Evolutionary conservation across 805 yeast species (phyloP).

Genomic region (Kluyveromyces nonfermentans): DNA sequence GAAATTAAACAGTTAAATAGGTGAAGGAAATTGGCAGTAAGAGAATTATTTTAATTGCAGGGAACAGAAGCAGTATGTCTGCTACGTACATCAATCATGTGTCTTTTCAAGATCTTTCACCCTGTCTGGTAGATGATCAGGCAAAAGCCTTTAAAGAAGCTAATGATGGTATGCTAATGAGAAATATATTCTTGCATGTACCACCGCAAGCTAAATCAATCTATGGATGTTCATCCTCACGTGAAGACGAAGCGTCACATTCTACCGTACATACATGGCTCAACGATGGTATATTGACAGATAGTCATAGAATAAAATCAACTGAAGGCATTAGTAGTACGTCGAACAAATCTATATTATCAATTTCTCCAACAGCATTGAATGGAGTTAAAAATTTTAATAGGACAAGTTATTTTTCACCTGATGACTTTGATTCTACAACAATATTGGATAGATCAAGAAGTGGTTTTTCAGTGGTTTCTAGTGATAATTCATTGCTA

Average conservation of each 20-base stretch:
- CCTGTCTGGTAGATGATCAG: constrained; percentile 23
- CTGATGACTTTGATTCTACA: neutral
- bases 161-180: constrained; percentile 14
- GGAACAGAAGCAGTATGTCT: neutral
- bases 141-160: constrained; percentile 14
- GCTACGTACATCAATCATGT: constrained; percentile 19
- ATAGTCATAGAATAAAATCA: neutral
- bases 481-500: constrained; percentile 3
- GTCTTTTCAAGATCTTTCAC: constrained; percentile 27
- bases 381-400: neutral
- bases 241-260: neutral
- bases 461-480: constrained; percentile 1
- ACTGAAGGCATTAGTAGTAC: neutral
- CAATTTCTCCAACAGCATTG: neutral
- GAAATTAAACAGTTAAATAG: no score
- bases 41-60: no score
- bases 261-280: neutral
- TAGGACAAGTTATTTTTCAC: neutral
- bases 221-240: constrained; percentile 5
- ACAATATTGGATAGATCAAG: neutral
- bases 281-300: neutral
- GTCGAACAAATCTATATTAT: neutral
- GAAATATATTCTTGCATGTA: constrained; percentile 20
- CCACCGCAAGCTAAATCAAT: constrained; percentile 27
- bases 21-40: no score